Base-by-base conservation (phyloP, 495 filamentous ascomycete genomes). In the Penicillium turbatum region DNA sequence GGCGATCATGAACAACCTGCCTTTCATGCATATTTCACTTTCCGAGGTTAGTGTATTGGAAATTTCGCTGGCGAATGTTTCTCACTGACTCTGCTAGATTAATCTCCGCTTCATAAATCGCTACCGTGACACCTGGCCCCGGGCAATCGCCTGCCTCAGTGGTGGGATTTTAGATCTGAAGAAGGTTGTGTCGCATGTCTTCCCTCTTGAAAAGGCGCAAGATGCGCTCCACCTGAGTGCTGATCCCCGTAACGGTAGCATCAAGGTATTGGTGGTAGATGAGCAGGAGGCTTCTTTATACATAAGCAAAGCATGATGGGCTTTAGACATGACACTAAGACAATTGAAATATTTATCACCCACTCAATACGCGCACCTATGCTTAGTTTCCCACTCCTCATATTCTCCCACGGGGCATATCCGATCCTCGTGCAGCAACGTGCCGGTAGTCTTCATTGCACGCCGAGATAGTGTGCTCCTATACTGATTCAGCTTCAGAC, bases 181-280 rank as follows among this genome's bases (percentile, higher is more conserved):
- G 58, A 77, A 74, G 32, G 69, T 90, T 26, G 79, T 96, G 16
- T 92, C 88, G 17, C 88, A 93, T 69, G 74, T 69, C 2, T 82
- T 80, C 53, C 75, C 79, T 3, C 65, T 86, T 17, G 81, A 83
- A 57, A 70, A 73, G 44, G 82, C 82, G 1, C 37, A 80, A 9
- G 73, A 82, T 31, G 83, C 82, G 0, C 63, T 85, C 56, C 67
- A 82, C 24, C 37, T 79, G 8, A 73, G 68, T 43, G 71, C 77
- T 4, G 76, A 83, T 62, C 50, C 71, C 1, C 65, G 57, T 6
- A 75, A 72, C 21, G 74, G 74, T 1, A 80, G 76, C 56, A 82
- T 85, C 49, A 85, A 85, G 63, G 73, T 85, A 0, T 74, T 82
- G 47, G 75, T 86, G 32, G 73, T 82, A 10, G 82, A 85, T 57